Base-by-base conservation (phyloP, 1,284 basidiomycete genomes). In the Tylopilus sp. region DNA sequence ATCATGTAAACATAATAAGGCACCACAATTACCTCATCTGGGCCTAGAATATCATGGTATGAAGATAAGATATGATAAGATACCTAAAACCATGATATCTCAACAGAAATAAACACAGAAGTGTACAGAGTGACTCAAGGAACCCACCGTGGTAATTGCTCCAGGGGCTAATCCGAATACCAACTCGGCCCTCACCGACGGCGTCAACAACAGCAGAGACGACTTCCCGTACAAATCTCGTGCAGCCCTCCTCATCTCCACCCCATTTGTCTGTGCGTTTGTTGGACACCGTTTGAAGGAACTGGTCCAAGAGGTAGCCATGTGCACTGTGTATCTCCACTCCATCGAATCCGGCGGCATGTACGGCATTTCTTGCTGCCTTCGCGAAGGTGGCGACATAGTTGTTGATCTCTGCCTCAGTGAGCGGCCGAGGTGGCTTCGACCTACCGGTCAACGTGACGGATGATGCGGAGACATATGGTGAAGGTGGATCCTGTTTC, bases 101-200 rank as follows among this genome's bases (percentile, higher is more conserved):
- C n/a, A n/a, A n/a, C 13, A 2, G 10, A 15, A 20, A 29, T 43
- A 19, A 43, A 37, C 9, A 49, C 11, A 10, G 26, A 14, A 11
- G 7, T n/a, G 8, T 2, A 29, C 9, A 11, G 17, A 4, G 5
- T 4, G 31, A n/a, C 1, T 1, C 15, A 36, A 9, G 13, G 2
- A 6, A 14, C 5, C 28, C 45, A 75, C 74, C 72, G 57, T 76
- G 62, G 26, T 57, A 75, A 7, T 47, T 56, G 46, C 71, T 70
- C 76, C 78, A 85, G 0, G 84, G 84, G 42, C 77, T 79, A 19
- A 85, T 54, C 15, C 85, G 75, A 48, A 88, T 69, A 0, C 71
- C 83, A 5, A 76, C 73, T 24, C 72, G 70, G 13, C 70, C 63
- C 20, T 68, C 58, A 0, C 79, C 78, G 11, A 79, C 60, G 0